These are phyloP conservation scores for Ganoderma multipileum DNA, from an alignment of 1,284 basidiomycete species.

Conservation along the genomic window DNA sequence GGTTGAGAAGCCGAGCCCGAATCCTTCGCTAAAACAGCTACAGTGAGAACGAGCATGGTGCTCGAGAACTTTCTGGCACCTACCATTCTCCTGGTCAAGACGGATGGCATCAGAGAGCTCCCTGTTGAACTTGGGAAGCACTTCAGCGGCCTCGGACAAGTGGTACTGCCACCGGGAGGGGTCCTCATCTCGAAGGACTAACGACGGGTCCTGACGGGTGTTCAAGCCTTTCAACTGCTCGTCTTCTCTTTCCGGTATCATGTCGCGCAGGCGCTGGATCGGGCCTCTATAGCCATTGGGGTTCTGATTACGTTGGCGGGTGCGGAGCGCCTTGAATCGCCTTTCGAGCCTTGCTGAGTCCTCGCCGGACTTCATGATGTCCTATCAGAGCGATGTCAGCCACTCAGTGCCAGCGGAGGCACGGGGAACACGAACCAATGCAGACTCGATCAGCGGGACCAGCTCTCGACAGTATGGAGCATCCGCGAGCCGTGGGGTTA, in stretches of 20 bases:
- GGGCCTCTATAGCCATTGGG: constrained; percentile 14
- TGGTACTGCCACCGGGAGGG: constrained; percentile 18
- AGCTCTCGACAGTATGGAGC: constrained; percentile 15
- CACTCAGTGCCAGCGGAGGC: neutral
- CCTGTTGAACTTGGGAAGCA: constrained; percentile 23
- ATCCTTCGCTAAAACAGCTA: neutral
- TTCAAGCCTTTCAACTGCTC: neutral
- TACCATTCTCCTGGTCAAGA: constrained; percentile 15
- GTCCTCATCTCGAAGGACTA: constrained; percentile 23
- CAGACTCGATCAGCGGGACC: constrained; percentile 30
- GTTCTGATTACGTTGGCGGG: neutral
- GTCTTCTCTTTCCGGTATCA: constrained; percentile 21
- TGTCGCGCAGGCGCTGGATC: constrained; percentile 25
- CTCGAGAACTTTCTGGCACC: neutral
- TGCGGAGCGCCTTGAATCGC: constrained; percentile 9
- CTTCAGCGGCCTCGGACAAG: constrained; percentile 18
- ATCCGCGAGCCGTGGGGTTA: constrained; percentile 25
- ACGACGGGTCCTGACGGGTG: constrained; percentile 20
- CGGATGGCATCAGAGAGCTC: constrained; percentile 22
- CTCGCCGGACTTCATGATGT: constrained; percentile 31
- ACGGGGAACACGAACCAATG: constrained; percentile 17
- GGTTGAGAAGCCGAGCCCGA: neutral
- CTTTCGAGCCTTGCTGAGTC: constrained; percentile 22
- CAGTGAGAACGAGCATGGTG: neutral
- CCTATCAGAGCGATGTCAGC: constrained; percentile 16